phyloP scores from a whole-genome alignment of 257 asterid species.

The Orobanche coerulescens region DNA sequence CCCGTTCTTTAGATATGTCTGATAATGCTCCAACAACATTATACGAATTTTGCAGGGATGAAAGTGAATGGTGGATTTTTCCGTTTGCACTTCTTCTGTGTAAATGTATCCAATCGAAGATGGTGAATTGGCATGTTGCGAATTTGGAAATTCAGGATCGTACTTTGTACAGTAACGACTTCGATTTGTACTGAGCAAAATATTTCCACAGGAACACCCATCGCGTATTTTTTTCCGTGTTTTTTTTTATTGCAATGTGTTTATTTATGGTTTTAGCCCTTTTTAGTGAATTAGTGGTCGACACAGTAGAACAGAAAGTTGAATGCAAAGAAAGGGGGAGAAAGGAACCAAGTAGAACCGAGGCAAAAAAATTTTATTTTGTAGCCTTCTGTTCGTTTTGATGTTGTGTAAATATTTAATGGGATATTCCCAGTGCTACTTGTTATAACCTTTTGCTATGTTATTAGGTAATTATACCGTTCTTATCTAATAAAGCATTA shows the following conservation, averaged over 20 bases:
- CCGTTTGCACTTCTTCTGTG: constrained; percentile 77
- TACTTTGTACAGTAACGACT: constrained; percentile 87
- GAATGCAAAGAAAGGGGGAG: constrained; percentile 20
- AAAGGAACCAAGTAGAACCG: constrained; percentile 30
- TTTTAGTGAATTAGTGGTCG: constrained; percentile 38
- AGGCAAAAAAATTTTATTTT: constrained; percentile 41
- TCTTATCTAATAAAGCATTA: constrained; percentile 4
- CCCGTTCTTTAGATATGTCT: too few species aligned
- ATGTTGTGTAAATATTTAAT: constrained; percentile 47
- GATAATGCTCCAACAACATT: too few species aligned
- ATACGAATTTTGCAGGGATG: constrained; percentile 68
- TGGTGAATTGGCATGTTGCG: constrained; percentile 87
- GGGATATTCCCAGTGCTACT: constrained; percentile 26
- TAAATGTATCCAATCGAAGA: constrained; percentile 84
- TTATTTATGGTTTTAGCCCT: constrained; percentile 23
- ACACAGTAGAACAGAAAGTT: constrained; percentile 48
- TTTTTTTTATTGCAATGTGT: constrained; percentile 29
- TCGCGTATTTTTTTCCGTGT: constrained; percentile 45
- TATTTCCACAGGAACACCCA: constrained; percentile 48
- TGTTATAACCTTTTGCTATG: constrained; percentile 8
- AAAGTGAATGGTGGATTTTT: constrained; percentile 98
- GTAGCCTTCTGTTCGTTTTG: constrained; percentile 37
- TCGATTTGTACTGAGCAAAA: constrained; percentile 39
- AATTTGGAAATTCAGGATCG: constrained; percentile 95
- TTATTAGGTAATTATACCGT: constrained; percentile 1